These are phyloP conservation scores for Scheffersomyces quercinus DNA, from an alignment of 1,139 yeast species.

Conservation along the genomic window DNA sequence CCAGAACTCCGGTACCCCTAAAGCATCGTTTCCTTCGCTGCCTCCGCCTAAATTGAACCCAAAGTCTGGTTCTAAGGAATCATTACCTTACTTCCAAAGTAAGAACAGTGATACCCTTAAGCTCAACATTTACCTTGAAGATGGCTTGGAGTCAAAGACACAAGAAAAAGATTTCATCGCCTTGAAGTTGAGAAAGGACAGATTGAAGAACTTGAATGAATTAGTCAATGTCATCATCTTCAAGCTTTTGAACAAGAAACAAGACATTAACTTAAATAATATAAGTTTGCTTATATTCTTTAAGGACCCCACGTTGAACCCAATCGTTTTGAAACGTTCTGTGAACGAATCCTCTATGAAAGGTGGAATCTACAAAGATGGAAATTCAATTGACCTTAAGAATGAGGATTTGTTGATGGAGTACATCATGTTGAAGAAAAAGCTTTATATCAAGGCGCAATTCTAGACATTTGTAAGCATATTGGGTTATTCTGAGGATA, in stretches of 20 bases:
- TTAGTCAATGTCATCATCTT: conserved; percentile 25
- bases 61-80: not conserved
- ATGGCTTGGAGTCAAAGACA: not conserved
- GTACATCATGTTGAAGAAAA: conserved; percentile 27
- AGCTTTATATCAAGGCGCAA: conserved; percentile 25
- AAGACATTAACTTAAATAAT: conserved; percentile 15
- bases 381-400: conserved; percentile 5
- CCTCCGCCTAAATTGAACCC: too few relatives aligned
- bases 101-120: conserved; percentile 13
- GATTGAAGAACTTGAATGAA: conserved; percentile 24
- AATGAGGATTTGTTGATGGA: conserved; percentile 25
- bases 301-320: conserved; percentile 23
- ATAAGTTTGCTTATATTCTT: conserved; percentile 25
- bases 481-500: too few relatives aligned
- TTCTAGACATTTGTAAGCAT: not conserved
- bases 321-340: conserved; percentile 23
- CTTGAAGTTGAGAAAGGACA: conserved; percentile 29
- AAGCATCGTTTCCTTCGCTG: too few relatives aligned
- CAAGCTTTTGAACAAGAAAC: conserved; percentile 18
- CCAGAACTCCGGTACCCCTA: too few relatives aligned
- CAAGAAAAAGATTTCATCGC: conserved; percentile 16
- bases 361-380: not conserved
- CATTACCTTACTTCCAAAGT: conserved; percentile 1
- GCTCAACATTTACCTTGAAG: conserved; percentile 19
- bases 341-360: conserved; percentile 3